These are phyloP conservation scores for Darksidea phi DNA, from an alignment of 495 filamentous ascomycete genomes.

Conservation along the genomic window DNA sequence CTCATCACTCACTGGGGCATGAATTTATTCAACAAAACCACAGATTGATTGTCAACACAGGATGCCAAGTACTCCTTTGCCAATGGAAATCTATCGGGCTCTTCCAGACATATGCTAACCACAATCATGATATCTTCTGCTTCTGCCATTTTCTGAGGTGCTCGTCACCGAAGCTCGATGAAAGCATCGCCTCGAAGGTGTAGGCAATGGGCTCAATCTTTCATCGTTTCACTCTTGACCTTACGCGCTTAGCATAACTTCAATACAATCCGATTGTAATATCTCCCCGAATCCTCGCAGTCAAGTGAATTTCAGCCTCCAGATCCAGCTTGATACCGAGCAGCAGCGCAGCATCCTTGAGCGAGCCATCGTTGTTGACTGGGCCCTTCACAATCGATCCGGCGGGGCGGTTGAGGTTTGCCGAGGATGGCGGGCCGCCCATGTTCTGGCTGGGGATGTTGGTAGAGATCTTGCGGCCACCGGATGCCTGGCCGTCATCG, in stretches of 20 bases:
- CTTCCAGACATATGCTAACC: not conserved
- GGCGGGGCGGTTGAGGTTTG: conserved; percentile 44
- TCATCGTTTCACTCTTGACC: not conserved
- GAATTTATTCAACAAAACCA: not conserved
- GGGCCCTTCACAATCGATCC: conserved; percentile 48
- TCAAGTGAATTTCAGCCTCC: conserved; percentile 50
- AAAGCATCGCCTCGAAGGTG: too few species aligned
- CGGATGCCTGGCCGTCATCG: conserved; percentile 36
- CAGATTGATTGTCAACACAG: not conserved
- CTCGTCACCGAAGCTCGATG: not conserved
- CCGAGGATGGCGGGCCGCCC: conserved; percentile 45
- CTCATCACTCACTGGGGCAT: not conserved
- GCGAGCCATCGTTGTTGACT: conserved; percentile 47
- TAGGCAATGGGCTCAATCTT: not conserved
- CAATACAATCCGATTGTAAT: conserved; percentile 41
- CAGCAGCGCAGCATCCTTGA: conserved; percentile 47
- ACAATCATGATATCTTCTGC: not conserved
- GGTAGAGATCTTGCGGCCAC: conserved; percentile 31
- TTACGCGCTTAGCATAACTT: not conserved
- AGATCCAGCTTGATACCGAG: conserved; percentile 52
- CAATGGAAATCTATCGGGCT: not conserved
- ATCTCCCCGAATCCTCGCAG: conserved; percentile 49
- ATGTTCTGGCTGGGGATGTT: conserved; percentile 35
- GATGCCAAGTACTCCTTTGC: not conserved
- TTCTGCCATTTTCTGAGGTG: not conserved